Evolutionary conservation across 1,284 basidiomycete genomes (phyloP), one percentile per base, ranked within the genome.

Genomic region (Irpex sp.): DNA sequence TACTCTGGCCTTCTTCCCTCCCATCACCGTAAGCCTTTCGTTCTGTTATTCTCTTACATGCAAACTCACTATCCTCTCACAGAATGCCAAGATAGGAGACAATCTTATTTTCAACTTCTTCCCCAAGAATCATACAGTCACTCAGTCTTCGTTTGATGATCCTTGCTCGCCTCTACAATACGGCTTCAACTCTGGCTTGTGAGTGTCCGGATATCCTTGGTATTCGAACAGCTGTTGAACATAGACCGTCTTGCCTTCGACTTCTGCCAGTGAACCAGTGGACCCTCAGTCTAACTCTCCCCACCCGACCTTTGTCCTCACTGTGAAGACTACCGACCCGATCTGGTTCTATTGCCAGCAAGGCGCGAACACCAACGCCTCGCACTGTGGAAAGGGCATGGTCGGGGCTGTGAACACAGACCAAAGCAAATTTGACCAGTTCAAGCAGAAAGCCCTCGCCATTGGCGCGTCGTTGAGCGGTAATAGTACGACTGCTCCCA

Each of bases 161-260:
- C 90, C 90, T 4, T 90, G 90, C 80, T 85, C 85, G 43, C 84
- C 84, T 64, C 82, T 83, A 2, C 82, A 79, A 59, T 84, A 84
- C 27, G 89, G 88, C 6, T 89, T 90, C 72, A 85, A 90, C 77
- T 89, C 89, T 67, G 87, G 87, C 69, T 89, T 87, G 85, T 87
- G 71, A 79, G 85, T 22, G 22, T 22, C 20, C 6, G 18, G 27
- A 43, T 63, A 42, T 42, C 7, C 38, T 3, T 42, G 9, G 38
- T 42, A 42, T 10, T 10, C 3, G 38, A 42, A 42, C 38, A 42
- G 38, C 2, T 42, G 1, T 42, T 42, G 38, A 42, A 42, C 38
- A 42, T 42, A 42, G 38, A 42, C 2, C 38, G 38, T 42, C 38
- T 42, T 42, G 38, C 38, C 38, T 42, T 42, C 38, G 38, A 42